A percentile compares a stretch with the other conserved stretches of the same genome.
These are phyloP conservation scores for Calonectria pteridis DNA, from an alignment of 2,329 filamentous ascomycete species.

Conservation along the genomic window DNA sequence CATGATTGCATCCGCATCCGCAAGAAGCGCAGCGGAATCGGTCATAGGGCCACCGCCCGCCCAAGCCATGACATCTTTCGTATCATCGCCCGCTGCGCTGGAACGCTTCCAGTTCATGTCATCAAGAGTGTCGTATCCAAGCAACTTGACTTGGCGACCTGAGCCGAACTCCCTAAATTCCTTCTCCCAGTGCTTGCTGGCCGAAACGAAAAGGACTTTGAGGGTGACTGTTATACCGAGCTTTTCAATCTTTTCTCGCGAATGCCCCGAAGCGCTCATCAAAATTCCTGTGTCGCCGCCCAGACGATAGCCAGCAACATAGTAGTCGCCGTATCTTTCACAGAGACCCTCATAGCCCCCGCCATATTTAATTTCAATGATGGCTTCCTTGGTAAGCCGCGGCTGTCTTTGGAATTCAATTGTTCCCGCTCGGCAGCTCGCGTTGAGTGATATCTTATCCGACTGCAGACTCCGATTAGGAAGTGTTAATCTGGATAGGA, in stretches of 20 bases:
- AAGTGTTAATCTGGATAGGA: background rate
- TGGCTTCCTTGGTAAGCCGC: background rate
- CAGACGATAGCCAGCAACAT: background rate
- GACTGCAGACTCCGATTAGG: background rate
- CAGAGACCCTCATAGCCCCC: background rate
- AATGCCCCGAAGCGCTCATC: background rate
- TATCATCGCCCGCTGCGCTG: background rate
- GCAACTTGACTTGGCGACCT: background rate
- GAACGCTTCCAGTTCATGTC: slow-evolving; percentile 1
- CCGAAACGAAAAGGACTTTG: background rate
- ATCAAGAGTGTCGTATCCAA: background rate
- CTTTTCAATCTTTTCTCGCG: background rate
- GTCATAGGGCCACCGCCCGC: background rate
- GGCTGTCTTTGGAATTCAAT: background rate
- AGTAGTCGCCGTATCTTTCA: background rate
- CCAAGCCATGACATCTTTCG: background rate
- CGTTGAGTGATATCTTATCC: background rate
- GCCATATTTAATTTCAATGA: background rate
- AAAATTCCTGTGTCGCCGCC: background rate
- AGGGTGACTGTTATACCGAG: background rate
- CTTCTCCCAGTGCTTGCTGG: slow-evolving; percentile 3
- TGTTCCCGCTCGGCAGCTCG: background rate
- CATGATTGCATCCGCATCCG: background rate
- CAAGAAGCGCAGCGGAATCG: background rate
- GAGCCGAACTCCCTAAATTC: slow-evolving; percentile 1